Evolutionary conservation across 176 grass and related monocot genomes (phyloP), one percentile per base, ranked within the genome.

Genomic region (Olyra latifolia): DNA sequence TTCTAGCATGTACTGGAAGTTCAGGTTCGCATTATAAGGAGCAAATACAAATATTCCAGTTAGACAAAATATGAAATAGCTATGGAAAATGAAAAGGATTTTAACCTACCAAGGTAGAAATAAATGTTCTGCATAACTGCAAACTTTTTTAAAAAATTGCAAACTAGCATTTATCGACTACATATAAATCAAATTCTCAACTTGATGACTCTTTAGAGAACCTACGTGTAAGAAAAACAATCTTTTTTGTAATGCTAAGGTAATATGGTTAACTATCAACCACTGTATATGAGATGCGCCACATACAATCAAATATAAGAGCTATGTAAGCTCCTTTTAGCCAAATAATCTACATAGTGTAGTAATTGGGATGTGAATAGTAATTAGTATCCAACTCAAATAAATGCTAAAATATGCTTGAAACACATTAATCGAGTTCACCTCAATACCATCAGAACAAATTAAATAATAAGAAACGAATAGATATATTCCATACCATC

Each of bases 391-490:
- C 52, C 14, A 61, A 45, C 15, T 54, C 3, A 60, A 69, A 25
- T 27, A 25, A 79, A 27, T n/a, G 2, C 11, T 32, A 11, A 62
- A 72, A 48, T 5, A 81, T 42, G 38, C 71, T 75, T 75, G 35
- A 46, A 46, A 66, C 32, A 80, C 13, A 62, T 69, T 14, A 80
- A 89, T 50, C 9, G 57, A 75, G 44, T 62, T 41, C 10, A 27
- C n/a, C 15, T 67, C 22, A 19, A 74, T 12, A 46, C 40, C 52
- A 82, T 32, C 0, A 66, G 29, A 74, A 19, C 53, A 74, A 54
- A 75, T 66, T 20, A 81, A 48, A 19, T n/a, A 85, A 76, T n/a
- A 40, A 77, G 10, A 45, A 47, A 69, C 5, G 1, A 82, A 69
- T 12, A 2, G 62, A 63, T 43, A 9, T 54, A 53, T 68, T 58